Base-by-base conservation (phyloP, 805 yeast species). In the Hanseniaspora singularis region DNA sequence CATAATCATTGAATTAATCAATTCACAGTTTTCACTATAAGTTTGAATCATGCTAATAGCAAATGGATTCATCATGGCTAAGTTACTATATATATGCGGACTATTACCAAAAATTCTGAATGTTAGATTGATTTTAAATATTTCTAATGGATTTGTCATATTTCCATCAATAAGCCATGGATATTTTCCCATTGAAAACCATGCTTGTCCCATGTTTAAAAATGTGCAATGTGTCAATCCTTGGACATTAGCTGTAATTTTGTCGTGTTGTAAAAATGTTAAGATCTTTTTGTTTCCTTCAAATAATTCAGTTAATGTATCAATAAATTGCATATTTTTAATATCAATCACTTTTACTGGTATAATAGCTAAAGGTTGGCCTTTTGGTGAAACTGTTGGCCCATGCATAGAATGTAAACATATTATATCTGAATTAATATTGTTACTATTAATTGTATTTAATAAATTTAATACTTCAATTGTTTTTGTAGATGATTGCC, bases 211-310 rank as follows among this genome's bases (percentile, higher is more conserved):
- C 98, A 92, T 92, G 49, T 94, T 80, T 50, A 92, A 67, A 58
- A 92, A 92, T 0, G 96, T 97, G 11, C 96, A 96, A 60, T 92
- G 98, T 0, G 98, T 92, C 15, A 89, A 95, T 0, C 97, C 97
- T 62, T 92, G 98, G 1, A 97, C 92, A 61, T 92, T 98, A 0
- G 98, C 98, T 0, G 98, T 89, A 52, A 92, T 89, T 55, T 73
- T 76, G 61, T 92, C 98, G 61, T 92, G 98, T 59, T 88, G 88
- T 45, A 74, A 71, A n/a, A 92, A 95, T 0, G 85, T 70, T 27
- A 92, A 68, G 46, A 77, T 71, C 22, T 87, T 96, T 30, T 74
- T 69, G 52, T 81, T 81, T 11, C 96, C 85, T 26, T 81, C 68
- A 43, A 92, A 70, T 58, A 95, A 84, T 3, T 80, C 65, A 50